Evolutionary conservation across 1,284 basidiomycete species (phyloP), one percentile per base, ranked within the genome.

Genomic region (Omphalotus olearius): DNA sequence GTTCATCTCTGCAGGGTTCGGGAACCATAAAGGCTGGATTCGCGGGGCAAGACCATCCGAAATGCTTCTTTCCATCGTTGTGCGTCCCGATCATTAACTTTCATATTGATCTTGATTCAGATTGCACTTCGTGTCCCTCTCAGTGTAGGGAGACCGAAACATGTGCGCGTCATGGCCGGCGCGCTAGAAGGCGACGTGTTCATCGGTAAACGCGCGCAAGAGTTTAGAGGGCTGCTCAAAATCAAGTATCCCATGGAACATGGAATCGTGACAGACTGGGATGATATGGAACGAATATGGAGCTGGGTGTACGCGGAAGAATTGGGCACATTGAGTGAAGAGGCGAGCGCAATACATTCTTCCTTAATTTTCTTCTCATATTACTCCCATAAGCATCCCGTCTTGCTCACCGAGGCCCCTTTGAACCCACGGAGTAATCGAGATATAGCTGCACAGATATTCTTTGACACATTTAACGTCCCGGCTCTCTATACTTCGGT

Each of bases 391-490:
- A 62, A 98, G 93, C 96, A 99, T 69, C 96, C 97, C 33, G 97
- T 99, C 28, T 73, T 97, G 51, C 73, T 98, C 50, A 97, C 94
- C 14, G 94, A 98, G 73, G 94, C 94, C 41, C 95, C 95, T 2
- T 74, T 98, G 51, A 98, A 98, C 69, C 95, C 95, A 55, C 83
- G 93, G 60, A 87, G 85, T 64, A 98, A 98, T 70, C 84, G 95
- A 57, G 95, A 98, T 66, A 79, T 93, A 45, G 93, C 95, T 16
- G 95, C 95, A 6, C 94, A 98, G 69, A 96, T 98, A 73, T 97
- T 98, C 71, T 98, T 98, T 69, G 95, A 98, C 66, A 98, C 95
- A 3, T 98, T 98, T 82, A 99, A 99, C 68, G 97, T 99, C 16
- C 97, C 97, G 17, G 97, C 97, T 6, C 75, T 99, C 55, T 99